Base-by-base conservation (phyloP, 331 rosid species). In the Cucumis variabilis region DNA sequence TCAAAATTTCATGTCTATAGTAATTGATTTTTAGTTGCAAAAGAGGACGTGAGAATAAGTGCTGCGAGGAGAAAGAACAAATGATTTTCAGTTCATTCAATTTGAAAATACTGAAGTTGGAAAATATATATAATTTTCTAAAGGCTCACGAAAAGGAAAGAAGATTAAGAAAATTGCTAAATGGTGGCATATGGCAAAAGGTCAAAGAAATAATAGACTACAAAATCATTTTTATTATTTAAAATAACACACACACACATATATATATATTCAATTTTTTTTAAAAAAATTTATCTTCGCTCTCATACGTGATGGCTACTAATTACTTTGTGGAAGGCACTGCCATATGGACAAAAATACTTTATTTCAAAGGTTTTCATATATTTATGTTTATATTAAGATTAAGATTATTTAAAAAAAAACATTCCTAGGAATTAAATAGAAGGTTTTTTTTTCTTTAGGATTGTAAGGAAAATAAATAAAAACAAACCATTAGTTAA, bases 231-330 rank as follows among this genome's bases (percentile, higher is more conserved):
- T 20, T 19, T 63, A 5, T 7, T 2, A 63, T 62, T 53, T 53
- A n/a, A n/a, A n/a, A n/a, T n/a, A n/a, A n/a, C n/a, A n/a, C n/a
- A n/a, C n/a, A n/a, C n/a, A n/a, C n/a, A n/a, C n/a, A n/a, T n/a
- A n/a, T n/a, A 37, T 37, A 37, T 37, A 37, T 37, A 37, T 37
- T 3, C 5, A 53, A 53, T 53, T 1, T 53, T 7, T 60, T 80
- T 14, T n/a, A n/a, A n/a, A n/a, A 2, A n/a, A n/a, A 9, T 9
- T 63, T 21, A 63, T 63, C n/a, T 48, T 7, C 27, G 50, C 50
- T 27, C 50, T 80, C 68, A 24, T 80, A 80, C 85, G 85, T 80
- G 85, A 28, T 80, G 69, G 27, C 85, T 80, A 80, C 85, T 80
- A 80, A 80, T 63, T 21, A 63, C 27, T 4, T 55, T 80, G 85